Conservation (phyloP, 2,329 filamentous ascomycete genomes). For the Fusarium acutatum region DNA sequence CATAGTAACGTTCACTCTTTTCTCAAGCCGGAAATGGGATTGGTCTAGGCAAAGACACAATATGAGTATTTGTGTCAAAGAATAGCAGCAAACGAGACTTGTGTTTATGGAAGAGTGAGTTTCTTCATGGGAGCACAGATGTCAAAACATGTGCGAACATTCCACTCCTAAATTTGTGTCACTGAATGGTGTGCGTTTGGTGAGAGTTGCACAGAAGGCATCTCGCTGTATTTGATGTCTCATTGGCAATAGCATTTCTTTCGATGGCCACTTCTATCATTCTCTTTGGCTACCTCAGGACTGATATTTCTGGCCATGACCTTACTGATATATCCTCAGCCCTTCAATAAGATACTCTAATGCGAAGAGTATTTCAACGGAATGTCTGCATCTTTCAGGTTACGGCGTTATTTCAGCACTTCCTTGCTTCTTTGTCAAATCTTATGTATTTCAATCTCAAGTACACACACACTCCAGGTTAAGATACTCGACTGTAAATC, state of each 20-base stretch:
- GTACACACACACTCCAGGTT: not conserved
- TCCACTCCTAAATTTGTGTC: not conserved
- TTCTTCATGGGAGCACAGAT: not conserved
- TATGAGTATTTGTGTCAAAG: not conserved
- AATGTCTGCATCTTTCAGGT: not conserved
- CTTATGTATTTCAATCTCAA: not conserved
- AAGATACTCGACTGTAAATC: not conserved
- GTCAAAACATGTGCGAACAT: not conserved
- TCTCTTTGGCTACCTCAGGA: not conserved
- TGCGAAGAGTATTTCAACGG: not conserved
- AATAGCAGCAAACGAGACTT: not conserved
- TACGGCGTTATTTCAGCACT: not conserved
- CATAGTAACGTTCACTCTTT: not conserved
- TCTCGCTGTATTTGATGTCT: not conserved
- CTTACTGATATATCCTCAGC: not conserved
- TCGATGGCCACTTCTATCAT: not conserved
- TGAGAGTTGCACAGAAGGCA: not conserved
- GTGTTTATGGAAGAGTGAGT: not conserved
- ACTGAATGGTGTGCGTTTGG: not conserved
- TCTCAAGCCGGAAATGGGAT: not conserved
- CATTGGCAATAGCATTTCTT: not conserved
- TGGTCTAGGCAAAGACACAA: not conserved
- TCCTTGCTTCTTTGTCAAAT: not conserved
- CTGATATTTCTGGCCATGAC: not conserved
- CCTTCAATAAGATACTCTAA: not conserved